Conservation (phyloP, 352 stramenopile genomes). For the Phytophthora tentaculata region DNA sequence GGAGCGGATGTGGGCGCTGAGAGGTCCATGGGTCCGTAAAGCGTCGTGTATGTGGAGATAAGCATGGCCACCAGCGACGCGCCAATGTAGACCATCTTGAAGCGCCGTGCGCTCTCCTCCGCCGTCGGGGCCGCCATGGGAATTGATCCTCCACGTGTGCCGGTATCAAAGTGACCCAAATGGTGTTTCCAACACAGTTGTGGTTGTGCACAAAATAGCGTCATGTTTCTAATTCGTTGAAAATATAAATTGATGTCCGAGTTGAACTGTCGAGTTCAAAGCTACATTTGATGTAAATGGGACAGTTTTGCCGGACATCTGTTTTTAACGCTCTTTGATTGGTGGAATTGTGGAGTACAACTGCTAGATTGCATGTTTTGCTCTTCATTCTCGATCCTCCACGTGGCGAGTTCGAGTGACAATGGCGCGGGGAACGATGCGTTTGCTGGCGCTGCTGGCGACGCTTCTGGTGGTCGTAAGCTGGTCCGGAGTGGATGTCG, state of each 20-base stretch:
- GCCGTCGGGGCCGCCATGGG: constrained; percentile 24
- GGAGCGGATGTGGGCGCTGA: background rate
- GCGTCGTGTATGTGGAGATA: constrained; percentile 32
- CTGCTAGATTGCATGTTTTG: background rate
- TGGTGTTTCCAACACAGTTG: background rate
- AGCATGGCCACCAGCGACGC: constrained; percentile 35
- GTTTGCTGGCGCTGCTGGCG: constrained; percentile 33
- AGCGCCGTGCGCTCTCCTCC: constrained; percentile 32
- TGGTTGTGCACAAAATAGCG: background rate
- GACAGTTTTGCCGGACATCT: background rate
- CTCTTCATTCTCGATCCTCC: constrained; percentile 42
- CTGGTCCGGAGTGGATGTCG: constrained; percentile 25
- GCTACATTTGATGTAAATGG: no score
- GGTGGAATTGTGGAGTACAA: constrained; percentile 9
- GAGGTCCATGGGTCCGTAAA: constrained; percentile 29
- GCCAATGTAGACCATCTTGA: constrained; percentile 34
- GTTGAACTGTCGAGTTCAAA: background rate
- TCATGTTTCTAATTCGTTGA: constrained; percentile 11
- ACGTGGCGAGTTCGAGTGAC: constrained; percentile 39
- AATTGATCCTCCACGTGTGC: constrained; percentile 7
- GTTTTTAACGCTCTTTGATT: constrained; percentile 1
- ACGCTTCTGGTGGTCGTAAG: constrained; percentile 48
- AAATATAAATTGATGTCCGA: constrained; percentile 3
- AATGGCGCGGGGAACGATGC: constrained; percentile 35
- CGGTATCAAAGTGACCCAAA: constrained; percentile 16